These are phyloP conservation scores for Acanthamoeba castellanii DNA, from an alignment of 208 protist genomes.

Conservation along the genomic window DNA sequence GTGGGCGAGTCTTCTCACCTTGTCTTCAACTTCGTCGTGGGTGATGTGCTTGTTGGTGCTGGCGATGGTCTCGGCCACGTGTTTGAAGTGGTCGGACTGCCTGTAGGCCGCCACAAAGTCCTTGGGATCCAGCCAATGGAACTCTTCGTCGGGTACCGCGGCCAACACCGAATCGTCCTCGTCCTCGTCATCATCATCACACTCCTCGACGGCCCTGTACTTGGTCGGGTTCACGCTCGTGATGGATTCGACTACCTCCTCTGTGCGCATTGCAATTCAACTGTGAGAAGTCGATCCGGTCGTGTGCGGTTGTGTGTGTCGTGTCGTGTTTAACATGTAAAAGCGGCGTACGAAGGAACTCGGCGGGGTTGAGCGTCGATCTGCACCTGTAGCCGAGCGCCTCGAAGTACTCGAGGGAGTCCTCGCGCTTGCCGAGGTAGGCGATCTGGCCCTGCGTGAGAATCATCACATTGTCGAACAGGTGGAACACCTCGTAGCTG, in stretches of 20 bases:
- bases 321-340: background rate
- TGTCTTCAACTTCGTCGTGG: background rate
- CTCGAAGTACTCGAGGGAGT: slow-evolving; percentile 75
- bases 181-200: background rate
- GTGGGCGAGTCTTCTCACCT: background rate
- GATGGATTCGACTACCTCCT: slow-evolving; percentile 69
- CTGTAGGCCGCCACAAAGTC: slow-evolving; percentile 73
- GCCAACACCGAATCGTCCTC: background rate
- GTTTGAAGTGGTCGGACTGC: background rate
- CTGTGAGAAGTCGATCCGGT: background rate
- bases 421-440: slow-evolving; percentile 68
- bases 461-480: slow-evolving; percentile 77
- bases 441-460: slow-evolving; percentile 76
- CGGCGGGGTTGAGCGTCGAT: slow-evolving; percentile 76
- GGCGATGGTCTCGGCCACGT: background rate
- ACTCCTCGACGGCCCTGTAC: slow-evolving; percentile 16
- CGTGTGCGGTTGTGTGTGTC: background rate
- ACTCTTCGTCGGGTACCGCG: slow-evolving; percentile 12
- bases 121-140: slow-evolving; percentile 37
- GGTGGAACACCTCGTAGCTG: slow-evolving; percentile 65
- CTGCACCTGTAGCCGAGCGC: slow-evolving; percentile 72
- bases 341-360: slow-evolving; percentile 77
- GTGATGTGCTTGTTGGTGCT: background rate
- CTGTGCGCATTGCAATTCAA: background rate
- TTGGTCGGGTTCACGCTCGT: slow-evolving; percentile 15